Percentiles rank a stretch among this genome's conserved stretches.
Conservation (phyloP, 2,329 filamentous ascomycete species). For the Neopestalotiopsis sp. region DNA sequence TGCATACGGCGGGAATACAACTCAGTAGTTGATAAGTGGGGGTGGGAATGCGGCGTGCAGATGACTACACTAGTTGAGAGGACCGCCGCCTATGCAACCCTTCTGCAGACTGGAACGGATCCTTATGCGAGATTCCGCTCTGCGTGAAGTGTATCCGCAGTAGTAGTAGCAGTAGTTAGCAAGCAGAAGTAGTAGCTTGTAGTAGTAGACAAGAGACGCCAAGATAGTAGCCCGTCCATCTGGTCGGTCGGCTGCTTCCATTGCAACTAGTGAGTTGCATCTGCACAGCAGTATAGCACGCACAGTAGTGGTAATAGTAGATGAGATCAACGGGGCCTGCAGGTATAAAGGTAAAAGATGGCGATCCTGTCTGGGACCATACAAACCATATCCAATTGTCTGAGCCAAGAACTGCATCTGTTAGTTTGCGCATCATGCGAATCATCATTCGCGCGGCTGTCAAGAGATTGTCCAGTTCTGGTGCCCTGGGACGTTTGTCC, state of each 20-base stretch:
- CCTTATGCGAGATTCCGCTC: slow-evolving; percentile 40
- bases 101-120: slow-evolving; percentile 35
- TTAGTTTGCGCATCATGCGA: too few relatives aligned
- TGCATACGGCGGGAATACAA: slow-evolving; percentile 8
- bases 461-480: neutral
- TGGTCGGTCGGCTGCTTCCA: neutral
- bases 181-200: too few relatives aligned
- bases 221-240: slow-evolving; percentile 33
- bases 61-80: slow-evolving; percentile 22
- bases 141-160: slow-evolving; percentile 14
- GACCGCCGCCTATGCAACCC: slow-evolving; percentile 26
- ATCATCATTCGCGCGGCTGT: neutral
- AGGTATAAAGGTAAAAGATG: too few relatives aligned
- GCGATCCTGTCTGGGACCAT: too few relatives aligned
- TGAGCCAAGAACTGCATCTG: too few relatives aligned
- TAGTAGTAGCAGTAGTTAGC: too few relatives aligned
- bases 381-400: too few relatives aligned
- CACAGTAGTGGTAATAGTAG: too few relatives aligned
- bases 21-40: neutral
- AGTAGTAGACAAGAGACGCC: slow-evolving; percentile 27
- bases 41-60: slow-evolving; percentile 15
- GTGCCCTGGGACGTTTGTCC: too few relatives aligned
- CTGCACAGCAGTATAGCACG: neutral
- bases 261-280: neutral
- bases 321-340: too few relatives aligned